Percentiles rank a stretch among this genome's conserved stretches.
phyloP scores from a whole-genome alignment of 441 rosid species.

The Bocquillonia castaneifolia region DNA sequence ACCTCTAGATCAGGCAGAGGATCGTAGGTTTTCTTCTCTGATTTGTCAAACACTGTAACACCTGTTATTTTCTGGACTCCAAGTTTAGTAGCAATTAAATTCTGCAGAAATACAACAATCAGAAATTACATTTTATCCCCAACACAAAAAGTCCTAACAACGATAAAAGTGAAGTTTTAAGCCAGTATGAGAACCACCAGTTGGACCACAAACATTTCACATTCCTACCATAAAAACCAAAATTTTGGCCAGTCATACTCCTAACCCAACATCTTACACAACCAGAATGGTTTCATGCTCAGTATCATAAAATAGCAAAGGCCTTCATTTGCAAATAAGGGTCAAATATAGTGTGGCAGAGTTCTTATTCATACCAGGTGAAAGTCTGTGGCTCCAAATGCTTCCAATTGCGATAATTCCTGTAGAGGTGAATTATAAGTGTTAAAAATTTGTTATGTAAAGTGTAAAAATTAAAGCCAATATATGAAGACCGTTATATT shows the following conservation, averaged over 20 bases:
- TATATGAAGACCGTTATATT: no score
- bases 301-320: background rate
- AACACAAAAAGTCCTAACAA: background rate
- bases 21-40: conserved; percentile 61
- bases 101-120: conserved; percentile 42
- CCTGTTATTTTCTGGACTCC: conserved; percentile 85
- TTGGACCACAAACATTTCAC: background rate
- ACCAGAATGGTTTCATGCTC: background rate
- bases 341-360: background rate
- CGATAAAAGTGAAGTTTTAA: background rate
- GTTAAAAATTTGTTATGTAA: no score
- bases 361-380: conserved; percentile 52
- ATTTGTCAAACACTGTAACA: conserved; percentile 64
- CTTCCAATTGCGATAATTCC: conserved; percentile 72
- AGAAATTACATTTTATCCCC: conserved; percentile 2
- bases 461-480: no score
- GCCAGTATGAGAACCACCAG: background rate
- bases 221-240: background rate
- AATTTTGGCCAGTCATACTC: background rate
- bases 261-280: background rate
- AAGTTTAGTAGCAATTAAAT: conserved; percentile 71
- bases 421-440: conserved; percentile 28
- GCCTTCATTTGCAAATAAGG: background rate
- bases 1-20: conserved; percentile 86
- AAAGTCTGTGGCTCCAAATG: conserved; percentile 59